phyloP scores from a whole-genome alignment of 2,329 filamentous ascomycete species.

The Laburnicola sp. region DNA sequence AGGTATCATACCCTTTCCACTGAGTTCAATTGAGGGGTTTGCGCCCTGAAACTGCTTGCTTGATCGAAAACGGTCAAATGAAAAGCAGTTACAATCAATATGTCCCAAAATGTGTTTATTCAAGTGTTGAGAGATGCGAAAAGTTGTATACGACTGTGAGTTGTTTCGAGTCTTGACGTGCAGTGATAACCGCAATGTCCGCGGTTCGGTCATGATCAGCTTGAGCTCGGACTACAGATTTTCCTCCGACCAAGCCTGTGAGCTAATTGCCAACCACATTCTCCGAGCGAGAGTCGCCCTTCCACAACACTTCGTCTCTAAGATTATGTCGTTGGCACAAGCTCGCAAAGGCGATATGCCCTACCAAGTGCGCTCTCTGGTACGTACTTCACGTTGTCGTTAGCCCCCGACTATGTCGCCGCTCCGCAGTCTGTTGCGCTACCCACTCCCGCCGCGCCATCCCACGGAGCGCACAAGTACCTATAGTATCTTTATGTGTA shows the following conservation, averaged over 20 bases:
- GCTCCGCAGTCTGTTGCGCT: neutral
- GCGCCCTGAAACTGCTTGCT: too few relatives aligned
- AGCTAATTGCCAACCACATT: conserved; percentile 35
- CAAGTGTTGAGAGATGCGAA: too few relatives aligned
- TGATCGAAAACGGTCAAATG: too few relatives aligned
- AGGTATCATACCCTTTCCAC: neutral
- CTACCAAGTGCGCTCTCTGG: conserved; percentile 46
- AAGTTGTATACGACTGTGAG: too few relatives aligned
- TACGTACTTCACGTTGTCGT: conserved; percentile 25
- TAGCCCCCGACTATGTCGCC: neutral
- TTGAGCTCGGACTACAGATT: conserved; percentile 35
- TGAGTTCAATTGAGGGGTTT: too few relatives aligned
- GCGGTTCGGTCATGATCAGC: neutral
- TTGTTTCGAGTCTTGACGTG: neutral
- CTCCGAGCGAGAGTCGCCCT: conserved; percentile 42
- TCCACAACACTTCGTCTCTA: conserved; percentile 14
- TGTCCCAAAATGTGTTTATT: too few relatives aligned
- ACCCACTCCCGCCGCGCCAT: neutral
- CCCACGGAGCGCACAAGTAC: neutral
- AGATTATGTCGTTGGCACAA: conserved; percentile 42
- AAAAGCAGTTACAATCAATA: too few relatives aligned
- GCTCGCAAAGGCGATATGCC: conserved; percentile 42
- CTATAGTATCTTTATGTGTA: neutral
- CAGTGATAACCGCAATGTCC: neutral
- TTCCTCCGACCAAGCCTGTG: conserved; percentile 36